Base-by-base conservation (phyloP, 169 alveolate species). In the Perkinsus marinus region DNA sequence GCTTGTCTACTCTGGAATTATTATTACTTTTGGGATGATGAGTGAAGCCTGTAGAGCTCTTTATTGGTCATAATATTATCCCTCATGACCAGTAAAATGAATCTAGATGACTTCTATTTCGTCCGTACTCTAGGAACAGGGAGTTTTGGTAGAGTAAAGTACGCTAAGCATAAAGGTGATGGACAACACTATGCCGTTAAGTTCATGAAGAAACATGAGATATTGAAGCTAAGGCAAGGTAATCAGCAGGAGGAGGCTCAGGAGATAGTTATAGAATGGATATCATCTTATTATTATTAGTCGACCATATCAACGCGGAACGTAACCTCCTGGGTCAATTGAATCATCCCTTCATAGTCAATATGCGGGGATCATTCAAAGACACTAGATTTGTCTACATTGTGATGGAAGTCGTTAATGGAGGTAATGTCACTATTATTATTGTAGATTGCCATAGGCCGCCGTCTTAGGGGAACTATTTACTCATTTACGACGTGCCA, bases 241-340 rank as follows among this genome's bases (percentile, higher is more conserved):
- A 57, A 57, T 19, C 34, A 30, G 34, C 34, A 57, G 19, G 19
- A 10, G 46, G 46, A 41, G 46, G 46, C 10, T 3, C 19, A 41
- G 46, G 46, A 10, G 46, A 6, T 57, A 43, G 17, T 43, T 10
- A 43, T 96, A 47, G 96, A 89, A 37, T 98, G 95, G n/a, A 93
- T 95, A 96, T 94, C 98, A 94, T 91, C 9, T 26, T 16, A 57
- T 26, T 16, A 57, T 26, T 30, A 19, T 57, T 16, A 57, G 98
- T 98, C 0, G 99, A 98, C 68, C 99, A 98, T 95, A 98, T 98
- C 68, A 97, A 96, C 93, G 95, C 98, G 39, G 99, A 99, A 96
- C 97, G 97, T 95, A 95, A 95, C 89, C 97, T 99, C 41, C 97
- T 99, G 43, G 93, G 95, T 43, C 94, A 96, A 89, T 96, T 99